Base-by-base conservation (phyloP, 2,329 filamentous ascomycete genomes). In the Cryphonectria japonica region DNA sequence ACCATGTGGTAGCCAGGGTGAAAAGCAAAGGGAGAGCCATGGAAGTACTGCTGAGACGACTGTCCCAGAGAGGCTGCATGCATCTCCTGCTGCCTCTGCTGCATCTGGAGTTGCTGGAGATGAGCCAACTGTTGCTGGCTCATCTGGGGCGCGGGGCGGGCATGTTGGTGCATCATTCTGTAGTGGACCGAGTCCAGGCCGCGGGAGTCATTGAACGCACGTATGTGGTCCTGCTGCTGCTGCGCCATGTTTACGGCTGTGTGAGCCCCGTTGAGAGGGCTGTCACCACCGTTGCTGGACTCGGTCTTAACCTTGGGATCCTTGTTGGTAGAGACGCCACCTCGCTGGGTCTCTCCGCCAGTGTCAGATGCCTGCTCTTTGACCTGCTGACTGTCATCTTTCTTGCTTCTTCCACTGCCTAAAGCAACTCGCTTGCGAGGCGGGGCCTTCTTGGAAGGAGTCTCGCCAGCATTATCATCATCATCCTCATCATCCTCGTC, bases 401-500 rank as follows among this genome's bases (percentile, higher is more conserved):
- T 46, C 41, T 52, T 46, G 39, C 13, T n/a, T 34, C 26, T 50
- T 65, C 16, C 41, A 16, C 9, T 32, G 32, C 5, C 59, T 22
- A 29, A 11, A 43, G 50, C n/a, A 34, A 34, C 13, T 26, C 69
- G 65, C 69, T 69, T 68, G 61, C 50, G 61, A 34, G 46, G 26
- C 22, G 59, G 34, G n/a, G 66, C 60, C 14, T 60, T 52, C 22
- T 52, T 60, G n/a, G 26, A 61, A 41, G 60, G 57, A 26, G 39
- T 60, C 8, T 29, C 67, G 34, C 64, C 61, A 3, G 67, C 39
- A 29, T 66, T 34, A 29, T 66, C 43, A 39, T 26, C 70, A 64
- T 32, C 46, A 8, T 34, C 39, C 26, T 34, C 57, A n/a, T 61
- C 67, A 0, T 39, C 39, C 7, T 68, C n/a, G 34, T 69, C 39